Evolutionary conservation across 2,329 filamentous ascomycete genomes (phyloP).

Genomic region (Fusarium sp.): DNA sequence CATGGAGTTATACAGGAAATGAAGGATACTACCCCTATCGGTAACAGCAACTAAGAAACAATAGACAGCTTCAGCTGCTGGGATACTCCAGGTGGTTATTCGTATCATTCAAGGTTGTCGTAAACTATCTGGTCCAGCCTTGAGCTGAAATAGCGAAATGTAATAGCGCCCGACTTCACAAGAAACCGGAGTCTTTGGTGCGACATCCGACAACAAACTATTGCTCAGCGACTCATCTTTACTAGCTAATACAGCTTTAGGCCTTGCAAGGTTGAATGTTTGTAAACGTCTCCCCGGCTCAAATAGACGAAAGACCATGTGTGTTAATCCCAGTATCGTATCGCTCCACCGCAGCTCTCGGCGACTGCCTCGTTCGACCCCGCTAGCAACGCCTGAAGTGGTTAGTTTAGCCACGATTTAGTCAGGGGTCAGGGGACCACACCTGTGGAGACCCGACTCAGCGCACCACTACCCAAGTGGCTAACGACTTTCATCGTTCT

Average conservation of each 20-base stretch:
- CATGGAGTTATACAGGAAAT: conserved; percentile 7
- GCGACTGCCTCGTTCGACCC: conserved; percentile 19
- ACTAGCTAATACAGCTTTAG: not conserved
- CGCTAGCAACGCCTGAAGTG: not conserved
- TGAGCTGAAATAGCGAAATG: conserved; percentile 13
- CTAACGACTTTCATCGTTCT: conserved; percentile 18
- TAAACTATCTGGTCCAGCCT: not conserved
- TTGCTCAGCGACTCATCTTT: not conserved
- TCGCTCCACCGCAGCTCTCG: conserved; percentile 26
- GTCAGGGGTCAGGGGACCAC: conserved; percentile 27
- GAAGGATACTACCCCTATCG: conserved; percentile 3
- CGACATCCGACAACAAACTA: conserved; percentile 20
- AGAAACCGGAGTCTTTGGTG: conserved; percentile 18
- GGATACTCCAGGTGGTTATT: conserved; percentile 1
- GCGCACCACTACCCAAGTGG: conserved; percentile 14
- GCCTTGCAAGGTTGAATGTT: not conserved
- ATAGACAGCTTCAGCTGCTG: not conserved
- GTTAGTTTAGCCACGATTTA: conserved; percentile 13
- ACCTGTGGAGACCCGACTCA: not conserved
- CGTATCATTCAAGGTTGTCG: conserved; percentile 9
- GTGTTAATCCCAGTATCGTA: conserved; percentile 18
- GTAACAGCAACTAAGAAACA: not conserved
- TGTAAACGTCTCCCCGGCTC: not conserved
- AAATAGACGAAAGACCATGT: not conserved
- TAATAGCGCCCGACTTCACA: not conserved